Percentiles rank a stretch among this genome's conserved stretches.
Conservation (phyloP, 345 rosid species). For the Abelmoschus esculentus region DNA sequence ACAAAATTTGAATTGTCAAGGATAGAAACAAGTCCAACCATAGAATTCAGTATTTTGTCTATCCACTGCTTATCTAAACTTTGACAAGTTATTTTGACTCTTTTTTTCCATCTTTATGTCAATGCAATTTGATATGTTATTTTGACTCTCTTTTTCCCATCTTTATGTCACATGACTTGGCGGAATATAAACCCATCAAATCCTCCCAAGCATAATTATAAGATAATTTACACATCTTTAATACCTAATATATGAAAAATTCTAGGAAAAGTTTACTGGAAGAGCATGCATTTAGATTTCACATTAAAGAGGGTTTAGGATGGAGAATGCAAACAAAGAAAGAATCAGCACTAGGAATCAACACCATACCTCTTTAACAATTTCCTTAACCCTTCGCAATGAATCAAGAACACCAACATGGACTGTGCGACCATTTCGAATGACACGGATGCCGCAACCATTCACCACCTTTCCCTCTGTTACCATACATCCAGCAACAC, state of each 20-base stretch:
- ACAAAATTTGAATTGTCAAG: background rate
- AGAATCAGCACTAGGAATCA: background rate
- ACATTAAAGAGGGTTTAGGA: background rate
- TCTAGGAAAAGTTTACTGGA: background rate
- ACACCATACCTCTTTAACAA: conserved; percentile 73
- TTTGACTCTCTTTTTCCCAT: background rate
- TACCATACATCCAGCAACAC: conserved; percentile 98
- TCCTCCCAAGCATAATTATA: background rate
- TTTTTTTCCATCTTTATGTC: no score
- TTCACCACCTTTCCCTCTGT: conserved; percentile 76
- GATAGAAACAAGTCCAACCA: background rate
- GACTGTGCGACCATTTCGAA: conserved; percentile 56
- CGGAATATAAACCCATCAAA: background rate
- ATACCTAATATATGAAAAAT: background rate
- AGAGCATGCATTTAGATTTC: background rate
- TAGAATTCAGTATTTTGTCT: background rate
- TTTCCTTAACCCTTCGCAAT: conserved; percentile 81
- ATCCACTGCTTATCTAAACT: background rate
- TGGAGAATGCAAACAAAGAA: background rate
- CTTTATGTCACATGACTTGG: background rate
- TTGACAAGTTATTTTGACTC: no score
- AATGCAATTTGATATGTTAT: background rate
- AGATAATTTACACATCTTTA: background rate
- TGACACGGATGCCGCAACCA: conserved; percentile 77
- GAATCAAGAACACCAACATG: conserved; percentile 77